Conservation (phyloP, 2,329 filamentous ascomycete genomes). For the Colletotrichum acutatum region DNA sequence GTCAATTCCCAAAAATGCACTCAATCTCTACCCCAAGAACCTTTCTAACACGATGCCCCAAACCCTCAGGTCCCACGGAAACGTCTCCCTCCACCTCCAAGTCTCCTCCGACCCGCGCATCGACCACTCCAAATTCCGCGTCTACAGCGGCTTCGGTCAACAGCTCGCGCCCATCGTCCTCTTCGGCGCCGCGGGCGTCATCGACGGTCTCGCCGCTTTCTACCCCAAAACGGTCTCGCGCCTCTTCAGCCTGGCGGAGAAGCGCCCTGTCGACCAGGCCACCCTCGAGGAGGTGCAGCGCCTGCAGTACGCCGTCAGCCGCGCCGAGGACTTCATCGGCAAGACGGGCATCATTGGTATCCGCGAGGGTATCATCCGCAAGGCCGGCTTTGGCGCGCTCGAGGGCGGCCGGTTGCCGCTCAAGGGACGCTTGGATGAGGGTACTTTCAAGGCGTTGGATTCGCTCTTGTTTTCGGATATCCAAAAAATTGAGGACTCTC, state of each 20-base stretch:
- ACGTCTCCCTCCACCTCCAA: slow-evolving; percentile 72
- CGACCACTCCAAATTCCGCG: slow-evolving; percentile 69
- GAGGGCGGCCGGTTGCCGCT: slow-evolving; percentile 70
- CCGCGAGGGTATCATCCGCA: slow-evolving; percentile 68
- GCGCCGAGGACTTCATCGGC: slow-evolving; percentile 71
- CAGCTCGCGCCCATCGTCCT: slow-evolving; percentile 72
- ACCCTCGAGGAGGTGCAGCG: slow-evolving; percentile 62
- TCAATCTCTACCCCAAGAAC: neutral
- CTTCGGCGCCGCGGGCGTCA: slow-evolving; percentile 72
- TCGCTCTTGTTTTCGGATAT: slow-evolving; percentile 31
- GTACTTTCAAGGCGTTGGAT: slow-evolving; percentile 52
- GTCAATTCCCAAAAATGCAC: neutral
- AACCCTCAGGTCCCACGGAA: slow-evolving; percentile 63
- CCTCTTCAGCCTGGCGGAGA: slow-evolving; percentile 61
- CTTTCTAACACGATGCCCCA: neutral
- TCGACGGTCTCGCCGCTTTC: slow-evolving; percentile 73
- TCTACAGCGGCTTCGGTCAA: slow-evolving; percentile 74
- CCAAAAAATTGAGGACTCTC: slow-evolving; percentile 34
- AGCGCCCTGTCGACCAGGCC: slow-evolving; percentile 50
- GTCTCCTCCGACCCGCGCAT: slow-evolving; percentile 71
- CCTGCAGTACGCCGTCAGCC: slow-evolving; percentile 70
- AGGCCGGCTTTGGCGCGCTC: slow-evolving; percentile 66
- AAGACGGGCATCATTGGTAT: slow-evolving; percentile 72
- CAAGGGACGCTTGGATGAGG: slow-evolving; percentile 64
- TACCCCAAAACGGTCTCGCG: slow-evolving; percentile 71